Conservation (phyloP, 2,329 filamentous ascomycete genomes). For the Cordyceps javanica region DNA sequence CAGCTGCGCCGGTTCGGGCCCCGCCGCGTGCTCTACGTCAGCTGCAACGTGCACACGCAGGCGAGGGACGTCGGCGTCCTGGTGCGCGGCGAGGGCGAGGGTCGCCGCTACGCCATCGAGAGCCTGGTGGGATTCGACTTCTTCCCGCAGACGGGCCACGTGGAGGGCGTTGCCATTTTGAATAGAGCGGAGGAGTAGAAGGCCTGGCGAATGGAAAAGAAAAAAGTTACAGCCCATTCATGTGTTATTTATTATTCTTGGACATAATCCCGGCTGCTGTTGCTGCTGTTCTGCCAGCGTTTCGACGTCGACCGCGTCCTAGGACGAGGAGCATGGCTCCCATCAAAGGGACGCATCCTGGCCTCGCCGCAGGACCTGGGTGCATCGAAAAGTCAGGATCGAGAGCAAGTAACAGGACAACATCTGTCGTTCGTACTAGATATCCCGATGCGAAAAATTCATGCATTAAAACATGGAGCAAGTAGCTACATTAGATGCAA, state of each 20-base stretch:
- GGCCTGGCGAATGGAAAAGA: background rate
- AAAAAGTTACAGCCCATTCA: no score
- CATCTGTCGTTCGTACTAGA: background rate
- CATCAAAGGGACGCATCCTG: no score
- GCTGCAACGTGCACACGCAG: constrained; percentile 97
- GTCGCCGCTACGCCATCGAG: constrained; percentile 72
- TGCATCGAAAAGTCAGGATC: background rate
- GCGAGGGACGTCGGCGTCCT: constrained; percentile 86
- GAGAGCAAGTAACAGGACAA: background rate
- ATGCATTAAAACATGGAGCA: background rate
- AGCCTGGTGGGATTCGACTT: constrained; percentile 92
- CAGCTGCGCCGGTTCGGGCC: constrained; percentile 78
- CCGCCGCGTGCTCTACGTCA: constrained; percentile 81
- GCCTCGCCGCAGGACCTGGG: background rate
- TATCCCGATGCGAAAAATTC: background rate
- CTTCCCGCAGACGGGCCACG: constrained; percentile 79
- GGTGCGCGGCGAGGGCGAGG: constrained; percentile 57
- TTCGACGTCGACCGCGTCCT: background rate
- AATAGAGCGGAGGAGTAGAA: constrained; percentile 43
- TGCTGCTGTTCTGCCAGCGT: background rate
- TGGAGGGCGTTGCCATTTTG: constrained; percentile 61
- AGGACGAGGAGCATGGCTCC: background rate
- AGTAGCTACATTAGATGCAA: background rate
- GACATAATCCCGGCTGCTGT: background rate
- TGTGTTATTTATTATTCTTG: background rate